These are phyloP conservation scores for Leonotis leonurus DNA, from an alignment of 257 asterid genomes.

Conservation along the genomic window DNA sequence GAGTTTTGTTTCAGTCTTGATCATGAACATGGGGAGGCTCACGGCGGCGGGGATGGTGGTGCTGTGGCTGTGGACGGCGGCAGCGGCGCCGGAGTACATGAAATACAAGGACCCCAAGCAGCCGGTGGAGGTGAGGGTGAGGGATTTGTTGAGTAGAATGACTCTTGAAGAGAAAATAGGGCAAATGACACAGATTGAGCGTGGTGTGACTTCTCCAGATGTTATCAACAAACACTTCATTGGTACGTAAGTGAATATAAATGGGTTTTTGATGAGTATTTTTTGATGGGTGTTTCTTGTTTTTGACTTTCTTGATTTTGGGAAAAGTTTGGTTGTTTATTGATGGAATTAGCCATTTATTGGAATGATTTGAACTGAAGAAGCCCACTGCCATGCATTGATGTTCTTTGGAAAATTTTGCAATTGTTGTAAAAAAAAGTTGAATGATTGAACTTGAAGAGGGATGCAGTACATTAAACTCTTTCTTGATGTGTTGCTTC, in stretches of 20 bases:
- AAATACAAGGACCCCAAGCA: constrained; percentile 32
- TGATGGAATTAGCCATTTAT: background rate
- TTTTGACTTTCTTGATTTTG: background rate
- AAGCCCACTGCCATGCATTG: background rate
- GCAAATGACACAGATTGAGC: constrained; percentile 43
- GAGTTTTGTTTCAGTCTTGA: background rate
- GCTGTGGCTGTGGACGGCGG: constrained; percentile 29
- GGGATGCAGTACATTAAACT: too few species aligned
- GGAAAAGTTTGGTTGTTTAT: too few species aligned
- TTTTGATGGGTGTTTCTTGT: background rate
- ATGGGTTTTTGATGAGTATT: background rate
- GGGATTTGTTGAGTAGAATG: constrained; percentile 32
- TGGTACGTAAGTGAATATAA: constrained; percentile 14
- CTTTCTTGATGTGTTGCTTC: background rate
- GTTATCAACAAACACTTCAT: constrained; percentile 24
- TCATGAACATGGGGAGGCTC: constrained; percentile 18
- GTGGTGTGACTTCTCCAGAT: constrained; percentile 23
- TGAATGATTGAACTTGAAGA: too few species aligned
- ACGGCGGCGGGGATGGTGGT: constrained; percentile 26
- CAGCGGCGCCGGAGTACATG: constrained; percentile 27
- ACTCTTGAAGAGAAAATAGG: constrained; percentile 41
- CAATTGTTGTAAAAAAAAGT: too few species aligned
- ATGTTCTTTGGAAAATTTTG: background rate
- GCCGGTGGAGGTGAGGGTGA: constrained; percentile 28
- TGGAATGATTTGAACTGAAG: background rate